Base-by-base conservation (phyloP, 1,284 basidiomycete genomes). In the Uromyces viciae-fabae region DNA sequence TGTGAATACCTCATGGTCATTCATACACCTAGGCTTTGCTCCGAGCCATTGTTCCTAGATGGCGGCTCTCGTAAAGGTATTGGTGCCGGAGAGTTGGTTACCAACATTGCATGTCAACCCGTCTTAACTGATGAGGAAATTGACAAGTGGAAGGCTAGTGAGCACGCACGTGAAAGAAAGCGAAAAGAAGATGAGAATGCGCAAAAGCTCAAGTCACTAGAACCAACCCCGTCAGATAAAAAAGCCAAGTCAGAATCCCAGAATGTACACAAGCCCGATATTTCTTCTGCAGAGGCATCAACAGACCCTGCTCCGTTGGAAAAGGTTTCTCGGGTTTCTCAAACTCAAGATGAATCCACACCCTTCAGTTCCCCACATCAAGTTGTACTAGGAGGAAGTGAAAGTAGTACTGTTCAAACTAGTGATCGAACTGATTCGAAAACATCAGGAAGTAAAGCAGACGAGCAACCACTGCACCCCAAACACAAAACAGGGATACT, bases 1-100 rank as follows among this genome's bases (percentile, higher is more conserved):
- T 88, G 95, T 86, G 91, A 92, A 83, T 97, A 98, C 86, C 90
- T 96, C 71, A 88, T 98, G 81, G 92, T 96, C 83, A 91, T 98
- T 81, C 92, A 96, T 86, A 95, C 94, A 0, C 94, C 95, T 42
- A 91, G 94, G 81, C 89, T 98, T 31, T 98, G 95, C 85, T 90
- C 91, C 79, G 91, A 95, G 84, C 94, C 94, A 17, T 93, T 94
- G 9, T 98, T 98, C 58, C 71, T 82, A 8, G 75, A 77, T 38
- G 75, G 75, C n/a, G 75, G 75, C n/a, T 3, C 36, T 54, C 42
- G 49, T 4, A 77, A 69, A 81, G 82, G 43, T 88, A 91, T 89
- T 85, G 92, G 92, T 64, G 90, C 89, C 68, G 84, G 85, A 40
- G 83, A 86, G 3, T 83, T 84, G 40, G 73, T 83, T 7, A 85